These are phyloP conservation scores for Flaveria brownii DNA, from an alignment of 129 eudicot genomes.

Conservation along the genomic window DNA sequence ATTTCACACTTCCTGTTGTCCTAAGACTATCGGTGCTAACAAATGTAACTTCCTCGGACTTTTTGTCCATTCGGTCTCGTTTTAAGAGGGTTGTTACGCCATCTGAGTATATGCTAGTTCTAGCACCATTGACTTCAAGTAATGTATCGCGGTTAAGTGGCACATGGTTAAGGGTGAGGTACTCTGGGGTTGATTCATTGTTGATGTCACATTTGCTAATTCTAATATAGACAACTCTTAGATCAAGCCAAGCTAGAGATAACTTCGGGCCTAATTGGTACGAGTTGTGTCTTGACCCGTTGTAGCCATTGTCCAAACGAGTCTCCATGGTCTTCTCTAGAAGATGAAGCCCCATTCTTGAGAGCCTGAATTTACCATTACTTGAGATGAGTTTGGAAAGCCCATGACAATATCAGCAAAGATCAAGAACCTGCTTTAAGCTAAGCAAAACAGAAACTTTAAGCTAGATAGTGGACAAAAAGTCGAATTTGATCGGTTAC, in stretches of 20 bases:
- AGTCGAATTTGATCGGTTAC: not conserved
- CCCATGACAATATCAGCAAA: constrained; percentile 30
- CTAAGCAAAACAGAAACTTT: constrained; percentile 28
- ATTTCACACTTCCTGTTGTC: constrained; percentile 70
- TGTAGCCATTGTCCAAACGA: constrained; percentile 54
- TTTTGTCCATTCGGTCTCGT: constrained; percentile 71
- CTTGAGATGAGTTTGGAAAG: constrained; percentile 30
- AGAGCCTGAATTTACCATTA: constrained; percentile 37
- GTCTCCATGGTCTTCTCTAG: constrained; percentile 42
- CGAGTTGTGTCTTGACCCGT: constrained; percentile 34
- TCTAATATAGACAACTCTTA: constrained; percentile 81
- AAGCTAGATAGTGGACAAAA: constrained; percentile 8
- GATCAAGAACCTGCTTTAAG: constrained; percentile 38
- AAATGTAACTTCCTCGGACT: constrained; percentile 80
- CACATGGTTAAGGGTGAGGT: constrained; percentile 75
- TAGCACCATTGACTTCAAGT: constrained; percentile 74
- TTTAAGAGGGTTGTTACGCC: constrained; percentile 56
- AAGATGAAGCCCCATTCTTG: constrained; percentile 33
- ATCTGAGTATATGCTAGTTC: constrained; percentile 67
- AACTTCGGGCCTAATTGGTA: constrained; percentile 44
- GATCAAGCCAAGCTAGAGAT: constrained; percentile 70
- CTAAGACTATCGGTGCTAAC: constrained; percentile 78
- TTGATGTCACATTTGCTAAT: constrained; percentile 63
- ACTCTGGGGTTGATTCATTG: constrained; percentile 74
- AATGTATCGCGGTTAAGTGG: constrained; percentile 81